These are phyloP conservation scores for Chytridium lagenaria DNA, from an alignment of 371 early-diverging fungal genomes.

Conservation along the genomic window DNA sequence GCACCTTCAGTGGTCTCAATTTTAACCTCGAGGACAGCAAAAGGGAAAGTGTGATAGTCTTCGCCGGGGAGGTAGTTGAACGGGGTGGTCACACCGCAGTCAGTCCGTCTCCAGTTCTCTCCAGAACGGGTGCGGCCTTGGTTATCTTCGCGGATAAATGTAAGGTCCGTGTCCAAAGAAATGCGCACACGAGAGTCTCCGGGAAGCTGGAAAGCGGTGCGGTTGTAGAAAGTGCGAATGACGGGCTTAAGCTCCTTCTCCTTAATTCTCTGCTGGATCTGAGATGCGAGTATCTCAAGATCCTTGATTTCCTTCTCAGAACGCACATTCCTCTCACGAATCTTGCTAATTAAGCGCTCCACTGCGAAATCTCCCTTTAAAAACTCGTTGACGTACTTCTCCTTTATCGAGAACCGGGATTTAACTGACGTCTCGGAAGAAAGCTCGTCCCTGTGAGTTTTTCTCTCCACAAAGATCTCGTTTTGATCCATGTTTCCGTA, in stretches of 20 bases:
- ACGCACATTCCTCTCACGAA: constrained; percentile 68
- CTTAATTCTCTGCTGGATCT: constrained; percentile 82
- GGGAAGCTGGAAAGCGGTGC: constrained; percentile 99
- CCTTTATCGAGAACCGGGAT: constrained; percentile 93
- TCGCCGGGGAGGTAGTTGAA: constrained; percentile 84
- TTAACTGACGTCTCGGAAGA: constrained; percentile 93
- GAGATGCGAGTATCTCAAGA: constrained; percentile 73
- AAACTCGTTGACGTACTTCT: constrained; percentile 89
- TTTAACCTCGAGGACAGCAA: constrained; percentile 98
- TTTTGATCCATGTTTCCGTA: constrained; percentile 89
- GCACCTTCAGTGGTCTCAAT: constrained; percentile 89
- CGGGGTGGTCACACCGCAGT: constrained; percentile 91
- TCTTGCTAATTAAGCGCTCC: constrained; percentile 76
- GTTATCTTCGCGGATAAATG: constrained; percentile 97
- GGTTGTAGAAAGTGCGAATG: constrained; percentile 96
- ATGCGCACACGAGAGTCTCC: constrained; percentile 98
- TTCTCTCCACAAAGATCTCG: constrained; percentile 94
- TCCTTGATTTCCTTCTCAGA: constrained; percentile 81
- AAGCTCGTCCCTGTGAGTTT: constrained; percentile 94
- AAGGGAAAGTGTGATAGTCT: constrained; percentile 94
- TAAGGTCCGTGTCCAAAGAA: constrained; percentile 96
- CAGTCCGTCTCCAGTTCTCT: constrained; percentile 94
- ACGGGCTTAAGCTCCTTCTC: constrained; percentile 83
- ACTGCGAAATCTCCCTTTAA: constrained; percentile 80
- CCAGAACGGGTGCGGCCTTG: constrained; percentile 70